Evolutionary conservation across 495 filamentous ascomycete genomes (phyloP).

Genomic region (Penicillium ochrochloron): DNA sequence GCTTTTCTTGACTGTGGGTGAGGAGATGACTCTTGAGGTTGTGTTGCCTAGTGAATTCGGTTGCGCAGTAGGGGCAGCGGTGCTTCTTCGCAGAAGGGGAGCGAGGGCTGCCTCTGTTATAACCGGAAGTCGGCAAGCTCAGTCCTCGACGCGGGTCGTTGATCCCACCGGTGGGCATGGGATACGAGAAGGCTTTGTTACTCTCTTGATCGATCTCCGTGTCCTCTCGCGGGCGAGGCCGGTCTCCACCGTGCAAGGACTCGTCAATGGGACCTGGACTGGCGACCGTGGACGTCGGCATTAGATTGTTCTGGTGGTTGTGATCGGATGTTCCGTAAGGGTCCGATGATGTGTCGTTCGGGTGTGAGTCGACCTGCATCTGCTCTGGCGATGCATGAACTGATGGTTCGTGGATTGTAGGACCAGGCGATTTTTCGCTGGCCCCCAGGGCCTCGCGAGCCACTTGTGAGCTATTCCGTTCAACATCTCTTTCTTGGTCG

Average conservation of each 20-base stretch:
- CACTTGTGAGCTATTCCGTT: constrained; percentile 48
- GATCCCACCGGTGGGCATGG: constrained; percentile 50
- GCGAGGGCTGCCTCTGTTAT: constrained; percentile 62
- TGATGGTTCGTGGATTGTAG: constrained; percentile 32
- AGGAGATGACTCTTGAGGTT: constrained; percentile 99
- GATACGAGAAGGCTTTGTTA: constrained; percentile 59
- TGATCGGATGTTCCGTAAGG: constrained; percentile 41
- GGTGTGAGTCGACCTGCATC: constrained; percentile 51
- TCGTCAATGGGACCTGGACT: constrained; percentile 55
- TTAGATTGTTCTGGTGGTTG: constrained; percentile 36
- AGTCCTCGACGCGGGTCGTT: constrained; percentile 65
- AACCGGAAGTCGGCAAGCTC: constrained; percentile 74
- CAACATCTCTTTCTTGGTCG: constrained; percentile 43
- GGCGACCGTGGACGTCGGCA: constrained; percentile 50
- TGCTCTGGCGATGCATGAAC: constrained; percentile 45
- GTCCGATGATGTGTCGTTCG: constrained; percentile 35
- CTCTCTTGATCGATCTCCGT: constrained; percentile 49
- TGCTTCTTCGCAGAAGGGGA: constrained; percentile 87
- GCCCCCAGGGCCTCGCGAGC: constrained; percentile 51
- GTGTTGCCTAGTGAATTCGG: constrained; percentile 96
- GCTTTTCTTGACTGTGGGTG: constrained; percentile 98
- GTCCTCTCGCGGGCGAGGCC: constrained; percentile 41
- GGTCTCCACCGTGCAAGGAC: constrained; percentile 50
- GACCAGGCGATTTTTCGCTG: constrained; percentile 44
- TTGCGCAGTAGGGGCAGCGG: constrained; percentile 93